These are phyloP conservation scores for Neocatenulostroma microsporum DNA, from an alignment of 2,329 filamentous ascomycete species.

Conservation along the genomic window DNA sequence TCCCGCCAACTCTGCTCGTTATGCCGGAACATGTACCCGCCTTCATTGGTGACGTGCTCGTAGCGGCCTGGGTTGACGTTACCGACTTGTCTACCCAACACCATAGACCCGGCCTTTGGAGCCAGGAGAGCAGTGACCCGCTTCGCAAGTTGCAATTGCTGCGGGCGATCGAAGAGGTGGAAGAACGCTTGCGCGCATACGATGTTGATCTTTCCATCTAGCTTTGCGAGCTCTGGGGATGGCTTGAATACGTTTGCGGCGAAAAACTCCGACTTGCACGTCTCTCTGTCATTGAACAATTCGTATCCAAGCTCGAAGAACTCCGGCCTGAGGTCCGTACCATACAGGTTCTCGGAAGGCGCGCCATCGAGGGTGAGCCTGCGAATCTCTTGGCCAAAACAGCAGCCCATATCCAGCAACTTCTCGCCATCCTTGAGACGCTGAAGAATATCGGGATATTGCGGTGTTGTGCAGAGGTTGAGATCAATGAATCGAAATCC, in stretches of 20 bases:
- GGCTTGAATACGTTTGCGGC: constrained; percentile 26
- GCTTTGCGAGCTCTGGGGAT: constrained; percentile 20
- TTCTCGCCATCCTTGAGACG: constrained; percentile 16
- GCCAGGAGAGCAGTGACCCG: constrained; percentile 27
- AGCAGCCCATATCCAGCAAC: constrained; percentile 34
- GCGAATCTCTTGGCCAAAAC: constrained; percentile 33
- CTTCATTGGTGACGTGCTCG: constrained; percentile 13
- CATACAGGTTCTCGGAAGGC: constrained; percentile 22
- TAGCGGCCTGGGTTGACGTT: constrained; percentile 20
- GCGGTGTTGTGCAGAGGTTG: not conserved
- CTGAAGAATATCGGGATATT: not conserved
- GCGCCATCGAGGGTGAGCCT: constrained; percentile 31
- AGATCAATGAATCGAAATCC: constrained; percentile 1
- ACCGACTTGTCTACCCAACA: constrained; percentile 35
- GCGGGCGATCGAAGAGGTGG: constrained; percentile 36
- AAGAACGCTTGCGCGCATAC: constrained; percentile 36
- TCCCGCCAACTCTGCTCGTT: constrained; percentile 29
- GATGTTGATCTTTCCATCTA: constrained; percentile 31
- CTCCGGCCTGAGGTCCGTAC: constrained; percentile 25
- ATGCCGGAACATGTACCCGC: constrained; percentile 29
- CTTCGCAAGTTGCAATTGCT: constrained; percentile 31
- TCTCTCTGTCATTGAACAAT: constrained; percentile 29
- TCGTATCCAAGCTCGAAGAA: constrained; percentile 32
- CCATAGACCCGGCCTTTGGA: constrained; percentile 25
- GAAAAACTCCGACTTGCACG: constrained; percentile 25